Evolutionary conservation across 768 basidiomycete genomes (phyloP), one percentile per base, ranked within the genome.

Genomic region (Tylopilus rubrobrunneus): DNA sequence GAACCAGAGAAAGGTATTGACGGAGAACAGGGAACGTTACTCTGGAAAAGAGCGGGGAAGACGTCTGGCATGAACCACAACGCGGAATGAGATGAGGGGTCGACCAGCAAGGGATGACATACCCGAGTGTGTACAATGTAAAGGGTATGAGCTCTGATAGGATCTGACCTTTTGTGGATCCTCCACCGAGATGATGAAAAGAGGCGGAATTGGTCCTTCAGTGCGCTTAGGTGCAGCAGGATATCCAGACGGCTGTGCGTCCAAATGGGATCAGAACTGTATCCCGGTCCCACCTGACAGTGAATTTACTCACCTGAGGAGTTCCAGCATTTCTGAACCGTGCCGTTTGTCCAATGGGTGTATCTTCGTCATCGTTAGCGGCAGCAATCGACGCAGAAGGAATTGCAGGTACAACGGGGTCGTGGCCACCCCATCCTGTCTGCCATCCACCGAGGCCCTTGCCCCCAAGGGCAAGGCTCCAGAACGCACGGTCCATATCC

Each of bases 151-250:
- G 86, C 83, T 53, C 91, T 86, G 45, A 98, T 91, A 1, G 94
- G 91, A 64, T 95, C 92, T n/a, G 42, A 98, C 89, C 62, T 89
- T 92, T 60, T 98, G 94, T 6, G 97, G 97, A 69, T 99, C 97
- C 49, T 92, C 90, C n/a, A 99, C 93, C 0, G 88, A 82, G 58
- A 99, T 92, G 8, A 80, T 69, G 67, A 97, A 98, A 25, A 88
- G 74, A 21, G 90, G 88, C 52, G 79, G 82, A 36, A 86, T 62
- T 1, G 76, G 76, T 51, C 76, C 78, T 48, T 83, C 65, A 40
- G 56, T 67, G 41, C 62, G 67, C 23, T 63, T 56, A 31, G 58
- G 37, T 7, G 55, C 41, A 23, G 43, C 33, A 8, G 62, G 58
- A 17, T 63, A 62, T 34, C 36, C 45, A 46, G 62, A 55, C 31